phyloP scores from a whole-genome alignment of 2,329 filamentous ascomycete genomes.

The Aspergillus carbonarius region DNA sequence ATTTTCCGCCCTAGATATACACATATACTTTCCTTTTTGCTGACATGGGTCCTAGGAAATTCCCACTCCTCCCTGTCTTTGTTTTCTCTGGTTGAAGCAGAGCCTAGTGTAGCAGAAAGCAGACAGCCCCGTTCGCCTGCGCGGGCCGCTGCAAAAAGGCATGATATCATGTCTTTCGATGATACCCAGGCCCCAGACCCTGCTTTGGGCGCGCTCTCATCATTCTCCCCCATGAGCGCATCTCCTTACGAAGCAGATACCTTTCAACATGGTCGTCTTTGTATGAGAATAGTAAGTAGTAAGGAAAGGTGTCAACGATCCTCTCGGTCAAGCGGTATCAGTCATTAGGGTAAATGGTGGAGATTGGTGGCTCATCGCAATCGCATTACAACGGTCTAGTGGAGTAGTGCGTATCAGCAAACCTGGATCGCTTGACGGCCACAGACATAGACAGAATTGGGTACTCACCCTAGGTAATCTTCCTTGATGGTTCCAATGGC shows the following conservation, averaged over 20 bases:
- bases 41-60: not conserved
- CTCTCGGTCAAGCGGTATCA: slow-evolving; percentile 16
- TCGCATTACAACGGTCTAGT: slow-evolving; percentile 33
- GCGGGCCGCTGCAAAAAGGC: slow-evolving; percentile 3
- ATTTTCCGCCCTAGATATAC: not conserved
- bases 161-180: not conserved
- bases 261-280: not conserved
- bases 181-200: not conserved
- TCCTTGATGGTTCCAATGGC: slow-evolving; percentile 97
- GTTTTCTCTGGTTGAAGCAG: slow-evolving; percentile 1
- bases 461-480: slow-evolving; percentile 51
- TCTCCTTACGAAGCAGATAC: slow-evolving; percentile 1
- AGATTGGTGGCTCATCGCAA: slow-evolving; percentile 21
- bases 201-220: not conserved
- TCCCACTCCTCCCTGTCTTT: not conserved
- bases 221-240: not conserved
- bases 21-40: not conserved
- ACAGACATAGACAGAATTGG: not conserved
- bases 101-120: not conserved
- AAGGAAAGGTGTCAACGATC: not conserved
- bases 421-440: not conserved
- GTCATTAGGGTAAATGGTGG: slow-evolving; percentile 8
- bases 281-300: slow-evolving; percentile 2
- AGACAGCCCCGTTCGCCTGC: slow-evolving; percentile 6
- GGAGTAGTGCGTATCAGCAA: slow-evolving; percentile 13